Conservation (phyloP, 2,329 filamentous ascomycete genomes). For the Thelonectria rubi region DNA sequence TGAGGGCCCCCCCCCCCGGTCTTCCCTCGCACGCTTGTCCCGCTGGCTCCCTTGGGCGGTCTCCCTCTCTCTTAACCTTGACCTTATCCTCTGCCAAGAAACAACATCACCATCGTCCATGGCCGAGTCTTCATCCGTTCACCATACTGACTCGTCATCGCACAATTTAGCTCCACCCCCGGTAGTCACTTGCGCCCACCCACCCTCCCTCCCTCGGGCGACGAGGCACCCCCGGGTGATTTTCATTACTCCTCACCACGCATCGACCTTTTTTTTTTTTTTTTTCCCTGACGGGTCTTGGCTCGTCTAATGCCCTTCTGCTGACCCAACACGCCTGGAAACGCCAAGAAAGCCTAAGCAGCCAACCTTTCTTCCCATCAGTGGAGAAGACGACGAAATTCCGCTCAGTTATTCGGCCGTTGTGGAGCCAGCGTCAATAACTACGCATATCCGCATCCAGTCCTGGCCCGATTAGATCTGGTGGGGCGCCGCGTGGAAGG, state of each 20-base stretch:
- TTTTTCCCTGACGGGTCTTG: slow-evolving; percentile 25
- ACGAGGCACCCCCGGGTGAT: slow-evolving; percentile 15
- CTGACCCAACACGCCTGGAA: slow-evolving; percentile 31
- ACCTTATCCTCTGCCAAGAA: slow-evolving; percentile 14
- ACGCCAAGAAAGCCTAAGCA: slow-evolving; percentile 38
- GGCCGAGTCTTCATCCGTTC: slow-evolving; percentile 11
- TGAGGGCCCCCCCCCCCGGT: background rate
- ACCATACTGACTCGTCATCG: slow-evolving; percentile 26
- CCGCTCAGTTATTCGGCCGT: slow-evolving; percentile 38
- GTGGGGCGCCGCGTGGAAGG: slow-evolving; percentile 41
- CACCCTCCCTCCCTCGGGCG: slow-evolving; percentile 22
- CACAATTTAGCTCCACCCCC: slow-evolving; percentile 21
- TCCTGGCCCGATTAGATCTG: slow-evolving; percentile 43
- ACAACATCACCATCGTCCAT: background rate
- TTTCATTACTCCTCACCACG: slow-evolving; percentile 23
- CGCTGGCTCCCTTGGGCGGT: background rate
- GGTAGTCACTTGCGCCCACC: slow-evolving; percentile 20
- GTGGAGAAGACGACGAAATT: slow-evolving; percentile 42
- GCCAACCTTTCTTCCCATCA: slow-evolving; percentile 22
- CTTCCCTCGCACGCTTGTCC: slow-evolving; percentile 13
- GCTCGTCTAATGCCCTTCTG: slow-evolving; percentile 25
- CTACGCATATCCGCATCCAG: slow-evolving; percentile 35
- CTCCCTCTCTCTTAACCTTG: background rate
- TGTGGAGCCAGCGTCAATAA: slow-evolving; percentile 40
- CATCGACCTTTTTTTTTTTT: slow-evolving; percentile 20